These are phyloP conservation scores for Populus tremula DNA, from an alignment of 345 rosid genomes.

Conservation along the genomic window DNA sequence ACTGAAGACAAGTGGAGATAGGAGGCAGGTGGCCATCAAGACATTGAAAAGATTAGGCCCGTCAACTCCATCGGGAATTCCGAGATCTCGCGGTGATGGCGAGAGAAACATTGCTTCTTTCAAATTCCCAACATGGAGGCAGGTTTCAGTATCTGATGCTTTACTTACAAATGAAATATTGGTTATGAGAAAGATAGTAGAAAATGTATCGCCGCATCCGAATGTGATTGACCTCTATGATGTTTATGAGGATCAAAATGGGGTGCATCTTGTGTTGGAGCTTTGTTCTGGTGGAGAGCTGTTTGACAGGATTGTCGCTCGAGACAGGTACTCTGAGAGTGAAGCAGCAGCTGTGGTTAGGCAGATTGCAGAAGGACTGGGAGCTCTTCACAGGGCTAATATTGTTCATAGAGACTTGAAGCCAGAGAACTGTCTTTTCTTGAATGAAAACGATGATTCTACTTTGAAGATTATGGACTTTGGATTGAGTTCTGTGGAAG, in stretches of 20 bases:
- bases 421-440: constrained; percentile 65
- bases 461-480: constrained; percentile 71
- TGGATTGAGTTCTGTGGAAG: constrained; percentile 66
- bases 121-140: constrained; percentile 40
- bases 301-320: constrained; percentile 53
- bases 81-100: background rate
- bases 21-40: constrained; percentile 48
- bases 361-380: constrained; percentile 56
- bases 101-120: constrained; percentile 23
- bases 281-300: constrained; percentile 62
- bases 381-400: constrained; percentile 46
- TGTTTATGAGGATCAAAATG: constrained; percentile 57
- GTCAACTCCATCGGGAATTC: constrained; percentile 14
- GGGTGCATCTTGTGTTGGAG: constrained; percentile 62
- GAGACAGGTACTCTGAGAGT: constrained; percentile 39
- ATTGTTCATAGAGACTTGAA: constrained; percentile 67
- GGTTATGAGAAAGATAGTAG: constrained; percentile 62
- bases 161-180: constrained; percentile 58
- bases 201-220: constrained; percentile 57
- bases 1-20: constrained; percentile 26
- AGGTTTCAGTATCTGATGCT: constrained; percentile 55
- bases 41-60: constrained; percentile 46
- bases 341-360: constrained; percentile 51
- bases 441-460: constrained; percentile 42
- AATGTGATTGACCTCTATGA: constrained; percentile 61